Conservation (phyloP, 2,329 filamentous ascomycete genomes). For the Elsinoe batatas region DNA sequence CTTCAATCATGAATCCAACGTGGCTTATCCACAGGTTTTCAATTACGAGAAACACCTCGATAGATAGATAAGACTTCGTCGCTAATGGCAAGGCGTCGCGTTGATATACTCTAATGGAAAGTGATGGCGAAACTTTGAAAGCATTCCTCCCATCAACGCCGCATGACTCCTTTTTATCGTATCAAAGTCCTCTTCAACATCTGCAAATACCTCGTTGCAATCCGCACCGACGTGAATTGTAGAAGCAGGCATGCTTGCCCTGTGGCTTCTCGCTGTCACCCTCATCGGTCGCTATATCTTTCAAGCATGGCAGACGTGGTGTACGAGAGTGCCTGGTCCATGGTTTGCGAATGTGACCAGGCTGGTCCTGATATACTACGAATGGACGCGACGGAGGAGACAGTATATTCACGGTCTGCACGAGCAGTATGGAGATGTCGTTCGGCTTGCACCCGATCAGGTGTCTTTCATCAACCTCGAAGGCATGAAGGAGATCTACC, state of each 20-base stretch:
- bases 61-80: background rate
- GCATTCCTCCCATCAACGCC: background rate
- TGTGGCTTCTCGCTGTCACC: background rate
- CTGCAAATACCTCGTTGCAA: too few relatives aligned
- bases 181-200: too few relatives aligned
- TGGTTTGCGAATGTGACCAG: conserved; percentile 20
- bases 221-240: too few relatives aligned
- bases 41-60: background rate
- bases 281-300: background rate
- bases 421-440: conserved; percentile 22
- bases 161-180: background rate
- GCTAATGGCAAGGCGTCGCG: background rate
- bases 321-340: conserved; percentile 22
- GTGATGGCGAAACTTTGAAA: background rate
- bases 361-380: conserved; percentile 27
- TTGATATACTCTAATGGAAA: background rate
- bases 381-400: conserved; percentile 29
- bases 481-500: conserved; percentile 25
- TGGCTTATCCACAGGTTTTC: too few relatives aligned
- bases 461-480: conserved; percentile 22
- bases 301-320: background rate
- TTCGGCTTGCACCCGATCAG: conserved; percentile 24
- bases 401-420: conserved; percentile 32
- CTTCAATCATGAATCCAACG: too few relatives aligned
- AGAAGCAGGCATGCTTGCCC: background rate